phyloP scores from a whole-genome alignment of 164 flowering plant species.

The Echeveria elegans region DNA sequence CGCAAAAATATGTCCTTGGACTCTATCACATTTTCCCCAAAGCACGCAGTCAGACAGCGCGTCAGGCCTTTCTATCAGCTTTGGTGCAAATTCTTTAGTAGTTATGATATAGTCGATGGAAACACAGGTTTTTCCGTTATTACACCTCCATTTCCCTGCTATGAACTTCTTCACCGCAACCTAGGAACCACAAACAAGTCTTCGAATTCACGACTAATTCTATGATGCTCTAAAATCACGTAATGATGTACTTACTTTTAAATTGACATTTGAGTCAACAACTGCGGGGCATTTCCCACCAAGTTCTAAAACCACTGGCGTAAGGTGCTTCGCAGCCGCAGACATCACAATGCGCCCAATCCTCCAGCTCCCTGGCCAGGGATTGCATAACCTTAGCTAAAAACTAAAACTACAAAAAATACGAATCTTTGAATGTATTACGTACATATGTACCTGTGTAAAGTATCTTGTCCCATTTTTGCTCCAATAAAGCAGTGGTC shows the following conservation, averaged over 20 bases:
- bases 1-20: conserved; percentile 55
- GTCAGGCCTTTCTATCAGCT: conserved; percentile 58
- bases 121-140: conserved; percentile 60
- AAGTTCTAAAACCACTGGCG: conserved; percentile 87
- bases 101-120: conserved; percentile 55
- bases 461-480: conserved; percentile 89
- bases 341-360: conserved; percentile 79
- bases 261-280: conserved; percentile 59
- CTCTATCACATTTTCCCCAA: conserved; percentile 58
- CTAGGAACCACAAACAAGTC: conserved; percentile 20
- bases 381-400: not conserved
- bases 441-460: conserved; percentile 60
- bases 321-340: conserved; percentile 94
- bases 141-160: conserved; percentile 59
- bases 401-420: not conserved
- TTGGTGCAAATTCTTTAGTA: conserved; percentile 52
- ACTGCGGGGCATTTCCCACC: conserved; percentile 95
- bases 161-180: conserved; percentile 54
- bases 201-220: not conserved
- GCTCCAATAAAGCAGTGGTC: conserved; percentile 69
- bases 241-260: conserved; percentile 30
- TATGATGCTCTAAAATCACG: not conserved
- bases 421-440: not conserved
- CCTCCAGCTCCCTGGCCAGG: conserved; percentile 50
- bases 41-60: conserved; percentile 45